phyloP scores from a whole-genome alignment of 176 grass and related monocot genomes.

The Avena eriantha region DNA sequence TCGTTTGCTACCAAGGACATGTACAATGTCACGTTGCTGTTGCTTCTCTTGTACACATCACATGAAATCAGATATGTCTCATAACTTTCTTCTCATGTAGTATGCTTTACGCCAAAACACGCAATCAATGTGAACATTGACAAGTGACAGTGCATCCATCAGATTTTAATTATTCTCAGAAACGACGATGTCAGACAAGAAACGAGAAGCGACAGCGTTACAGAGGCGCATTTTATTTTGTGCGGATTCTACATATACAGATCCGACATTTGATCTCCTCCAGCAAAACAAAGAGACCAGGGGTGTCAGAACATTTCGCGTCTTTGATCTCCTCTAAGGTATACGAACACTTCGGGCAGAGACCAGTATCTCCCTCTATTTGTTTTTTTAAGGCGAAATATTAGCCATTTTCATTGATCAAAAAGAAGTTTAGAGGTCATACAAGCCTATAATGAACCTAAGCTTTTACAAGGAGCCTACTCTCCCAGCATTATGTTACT shows the following conservation, averaged over 20 bases:
- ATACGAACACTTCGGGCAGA: no score
- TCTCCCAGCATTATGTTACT: no score
- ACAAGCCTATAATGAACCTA: no score
- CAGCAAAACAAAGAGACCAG: no score
- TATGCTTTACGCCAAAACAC: slow-evolving; percentile 6
- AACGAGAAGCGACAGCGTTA: slow-evolving; percentile 1
- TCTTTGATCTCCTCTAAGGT: no score
- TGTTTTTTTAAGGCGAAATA: no score
- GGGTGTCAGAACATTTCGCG: no score
- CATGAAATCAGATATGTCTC: neutral
- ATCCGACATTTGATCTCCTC: neutral
- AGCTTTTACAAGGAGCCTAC: no score
- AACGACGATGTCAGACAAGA: neutral
- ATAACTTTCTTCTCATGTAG: neutral
- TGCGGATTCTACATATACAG: slow-evolving; percentile 27
- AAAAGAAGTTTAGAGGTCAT: no score
- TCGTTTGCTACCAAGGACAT: neutral
- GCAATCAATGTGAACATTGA: neutral
- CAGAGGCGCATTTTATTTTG: slow-evolving; percentile 26
- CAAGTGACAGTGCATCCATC: neutral
- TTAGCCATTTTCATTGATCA: no score
- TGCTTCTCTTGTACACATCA: slow-evolving; percentile 30
- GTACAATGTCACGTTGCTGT: slow-evolving; percentile 33
- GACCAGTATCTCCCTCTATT: no score
- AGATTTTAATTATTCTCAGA: neutral